Percentiles rank a stretch among this genome's conserved stretches.
Evolutionary conservation across 805 yeast species (phyloP).

Genomic region (Yarrowia sp.): DNA sequence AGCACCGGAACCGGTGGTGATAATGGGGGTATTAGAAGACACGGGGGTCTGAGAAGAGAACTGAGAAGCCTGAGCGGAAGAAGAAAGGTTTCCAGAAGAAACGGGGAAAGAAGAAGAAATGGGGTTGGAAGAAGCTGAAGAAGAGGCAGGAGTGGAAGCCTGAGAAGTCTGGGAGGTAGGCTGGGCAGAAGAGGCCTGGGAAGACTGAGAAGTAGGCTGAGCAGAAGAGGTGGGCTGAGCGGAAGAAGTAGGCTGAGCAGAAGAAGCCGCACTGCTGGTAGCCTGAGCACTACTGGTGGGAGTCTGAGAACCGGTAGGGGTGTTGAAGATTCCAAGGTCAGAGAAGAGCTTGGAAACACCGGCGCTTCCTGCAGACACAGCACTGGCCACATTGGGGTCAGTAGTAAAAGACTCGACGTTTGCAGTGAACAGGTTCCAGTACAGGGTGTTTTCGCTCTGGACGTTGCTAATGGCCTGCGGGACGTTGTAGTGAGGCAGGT

Average conservation of each 20-base stretch:
- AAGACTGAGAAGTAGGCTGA: not conserved
- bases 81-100: not conserved
- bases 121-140: conserved; percentile 1
- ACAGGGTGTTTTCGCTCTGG: not conserved
- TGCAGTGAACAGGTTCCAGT: conserved; percentile 11
- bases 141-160: not conserved
- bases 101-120: not conserved
- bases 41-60: not conserved
- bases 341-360: conserved; percentile 5
- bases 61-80: not conserved
- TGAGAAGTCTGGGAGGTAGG: not conserved
- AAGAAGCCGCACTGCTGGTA: not conserved
- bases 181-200: not conserved
- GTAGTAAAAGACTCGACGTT: conserved; percentile 8
- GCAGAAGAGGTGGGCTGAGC: not conserved
- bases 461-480: conserved; percentile 19
- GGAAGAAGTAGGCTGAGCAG: not conserved
- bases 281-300: not conserved
- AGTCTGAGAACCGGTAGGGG: not conserved
- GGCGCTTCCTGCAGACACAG: not conserved
- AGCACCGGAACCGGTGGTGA: not conserved
- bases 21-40: not conserved
- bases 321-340: conserved; percentile 13
- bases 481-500: conserved; percentile 24
- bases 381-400: conserved; percentile 5